Base-by-base conservation (phyloP, 2,329 filamentous ascomycete species). In the Plectosphaerella plurivora region DNA sequence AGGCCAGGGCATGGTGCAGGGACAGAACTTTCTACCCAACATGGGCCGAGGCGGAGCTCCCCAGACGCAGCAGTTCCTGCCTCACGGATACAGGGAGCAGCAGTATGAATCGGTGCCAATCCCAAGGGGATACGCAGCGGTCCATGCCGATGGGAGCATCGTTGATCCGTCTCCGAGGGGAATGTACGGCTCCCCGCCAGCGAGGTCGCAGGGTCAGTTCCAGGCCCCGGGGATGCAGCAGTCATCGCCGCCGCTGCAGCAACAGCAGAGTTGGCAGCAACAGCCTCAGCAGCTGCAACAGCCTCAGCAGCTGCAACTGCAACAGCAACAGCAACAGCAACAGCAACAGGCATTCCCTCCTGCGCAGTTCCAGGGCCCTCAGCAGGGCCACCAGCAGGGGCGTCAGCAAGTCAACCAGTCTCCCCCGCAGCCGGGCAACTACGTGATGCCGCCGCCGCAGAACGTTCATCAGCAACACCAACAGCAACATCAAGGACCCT, bases 21-120 rank as follows among this genome's bases (percentile, higher is more conserved):
- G 28, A n/a, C 45, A 16, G 45, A 37, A 12, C 39, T 28, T 50
- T 15, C 28, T 44, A 10, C n/a, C 24, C n/a, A 33, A 33, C 28
- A 10, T 33, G 28, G 28, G 28, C 28, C 16, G 20, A 4, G 28
- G 35, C 28, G 37, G 35, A 20, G 45, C 28, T 22, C 18, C 39
- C 36, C 14, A n/a, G 33, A 33, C 22, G 36, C 39, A 48, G 33
- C 36, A 18, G 41, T 18, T 20, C n/a, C 41, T n/a, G 15, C 16
- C 41, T 7, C n/a, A 44, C n/a, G 10, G 41, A n/a, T 18, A 18
- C 41, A 12, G n/a, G n/a, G 70, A 71, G 45, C 69, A 64, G 12
- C 62, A 63, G 25, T 74, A 74, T 37, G 68, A 60, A 3, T 59
- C 60, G 12, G 67, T 74, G 1, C 68, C 72, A 1, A 71, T 73